Conservation (phyloP, 1,139 yeast genomes). For the Suhomyces guaymorum region DNA sequence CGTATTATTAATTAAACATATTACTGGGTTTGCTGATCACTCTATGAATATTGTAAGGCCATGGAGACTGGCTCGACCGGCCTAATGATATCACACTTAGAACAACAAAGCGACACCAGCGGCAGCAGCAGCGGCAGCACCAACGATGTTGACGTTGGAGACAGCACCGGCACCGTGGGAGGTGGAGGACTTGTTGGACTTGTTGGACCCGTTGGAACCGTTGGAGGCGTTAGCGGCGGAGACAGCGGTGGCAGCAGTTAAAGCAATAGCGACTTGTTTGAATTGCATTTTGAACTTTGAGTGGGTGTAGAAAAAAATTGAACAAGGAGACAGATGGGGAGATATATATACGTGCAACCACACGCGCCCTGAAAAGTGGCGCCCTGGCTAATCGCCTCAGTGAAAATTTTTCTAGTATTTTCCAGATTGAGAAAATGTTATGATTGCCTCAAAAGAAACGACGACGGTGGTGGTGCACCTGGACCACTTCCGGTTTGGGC, state of each 20-base stretch:
- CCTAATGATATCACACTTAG: conserved; percentile 28
- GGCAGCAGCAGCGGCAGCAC: conserved; percentile 47
- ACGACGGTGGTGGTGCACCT: conserved; percentile 6
- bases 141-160: conserved; percentile 20
- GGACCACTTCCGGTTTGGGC: conserved; percentile 3
- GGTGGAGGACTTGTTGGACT: conserved; percentile 17
- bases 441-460: conserved; percentile 14
- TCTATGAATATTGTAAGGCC: conserved; percentile 11
- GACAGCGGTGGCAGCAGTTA: conserved; percentile 47
- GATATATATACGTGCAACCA: conserved; percentile 10
- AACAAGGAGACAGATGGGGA: conserved; percentile 1
- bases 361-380: conserved; percentile 1
- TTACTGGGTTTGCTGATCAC: conserved; percentile 3
- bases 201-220: conserved; percentile 31
- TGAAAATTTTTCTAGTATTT: conserved; percentile 12
- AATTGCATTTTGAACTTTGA: conserved; percentile 42
- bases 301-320: conserved; percentile 7
- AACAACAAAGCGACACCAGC: conserved; percentile 49
- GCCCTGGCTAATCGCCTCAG: conserved; percentile 6
- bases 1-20: conserved; percentile 13
- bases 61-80: conserved; percentile 11
- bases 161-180: conserved; percentile 24
- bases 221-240: conserved; percentile 44
- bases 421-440: conserved; percentile 7
- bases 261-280: conserved; percentile 46